phyloP scores from a whole-genome alignment of 495 filamentous ascomycete genomes.

The Aspergillus leporis region DNA sequence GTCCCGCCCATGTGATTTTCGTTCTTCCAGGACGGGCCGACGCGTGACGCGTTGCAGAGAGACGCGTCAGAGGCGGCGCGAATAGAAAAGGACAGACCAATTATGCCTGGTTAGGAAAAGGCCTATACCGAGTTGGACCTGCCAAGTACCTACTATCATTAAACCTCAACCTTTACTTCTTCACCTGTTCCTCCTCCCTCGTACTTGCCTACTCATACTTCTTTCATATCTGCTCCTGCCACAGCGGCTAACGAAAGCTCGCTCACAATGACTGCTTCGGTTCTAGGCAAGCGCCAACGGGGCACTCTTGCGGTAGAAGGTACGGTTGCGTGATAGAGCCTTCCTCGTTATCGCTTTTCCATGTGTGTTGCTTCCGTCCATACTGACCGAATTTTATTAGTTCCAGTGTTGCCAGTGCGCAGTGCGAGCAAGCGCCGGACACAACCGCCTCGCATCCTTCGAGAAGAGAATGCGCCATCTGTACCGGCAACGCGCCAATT shows the following conservation, averaged over 20 bases:
- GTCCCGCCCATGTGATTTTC: background rate
- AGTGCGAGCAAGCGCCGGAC: conserved; percentile 65
- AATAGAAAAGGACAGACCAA: conserved; percentile 12
- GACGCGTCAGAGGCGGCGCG: conserved; percentile 1
- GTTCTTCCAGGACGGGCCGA: too few species aligned
- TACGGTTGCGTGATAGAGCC: conserved; percentile 35
- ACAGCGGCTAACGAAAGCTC: conserved; percentile 8
- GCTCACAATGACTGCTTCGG: conserved; percentile 58
- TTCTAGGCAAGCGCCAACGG: conserved; percentile 75
- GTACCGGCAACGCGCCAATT: conserved; percentile 32
- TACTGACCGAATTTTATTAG: conserved; percentile 17
- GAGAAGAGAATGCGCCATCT: conserved; percentile 23
- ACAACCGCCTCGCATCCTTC: conserved; percentile 37
- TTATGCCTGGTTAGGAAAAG: conserved; percentile 31
- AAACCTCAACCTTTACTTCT: background rate
- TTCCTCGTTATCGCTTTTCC: background rate
- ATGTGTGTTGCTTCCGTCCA: background rate
- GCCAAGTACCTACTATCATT: background rate
- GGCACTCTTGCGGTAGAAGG: conserved; percentile 50
- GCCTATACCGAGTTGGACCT: background rate
- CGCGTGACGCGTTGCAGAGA: conserved; percentile 17
- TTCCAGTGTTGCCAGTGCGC: conserved; percentile 41
- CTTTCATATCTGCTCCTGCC: conserved; percentile 22
- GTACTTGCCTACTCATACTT: conserved; percentile 8
- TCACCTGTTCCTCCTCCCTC: background rate